Conservation (phyloP, 2,329 filamentous ascomycete species). For the Aspergillus floridensis region DNA sequence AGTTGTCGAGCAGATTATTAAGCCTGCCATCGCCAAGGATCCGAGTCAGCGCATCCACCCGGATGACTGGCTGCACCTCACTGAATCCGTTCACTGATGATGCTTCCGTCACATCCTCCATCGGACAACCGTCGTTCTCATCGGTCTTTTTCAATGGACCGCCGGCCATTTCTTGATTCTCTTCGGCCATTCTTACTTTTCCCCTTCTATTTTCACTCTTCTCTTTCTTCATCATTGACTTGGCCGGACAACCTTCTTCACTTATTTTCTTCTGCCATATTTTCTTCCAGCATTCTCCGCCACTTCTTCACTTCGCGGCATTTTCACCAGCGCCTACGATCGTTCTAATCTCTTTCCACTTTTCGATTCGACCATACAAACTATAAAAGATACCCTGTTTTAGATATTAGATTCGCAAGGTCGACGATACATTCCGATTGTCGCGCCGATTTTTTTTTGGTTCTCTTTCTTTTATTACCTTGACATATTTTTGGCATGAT, state of each 20-base stretch:
- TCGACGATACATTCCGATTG: not conserved
- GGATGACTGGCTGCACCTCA: conserved; percentile 32
- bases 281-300: not conserved
- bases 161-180: not conserved
- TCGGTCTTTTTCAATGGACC: not conserved
- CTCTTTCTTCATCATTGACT: not conserved
- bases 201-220: conserved; percentile 3
- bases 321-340: conserved; percentile 3
- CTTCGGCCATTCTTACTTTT: not conserved
- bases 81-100: conserved; percentile 1
- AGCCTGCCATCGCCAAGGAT: conserved; percentile 41
- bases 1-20: conserved; percentile 39
- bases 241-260: not conserved
- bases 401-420: not conserved
- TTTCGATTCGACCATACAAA: conserved; percentile 3
- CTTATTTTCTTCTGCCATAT: conserved; percentile 2
- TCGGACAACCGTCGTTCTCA: not conserved
- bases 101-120: not conserved
- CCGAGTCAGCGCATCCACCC: conserved; percentile 32
- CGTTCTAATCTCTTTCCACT: conserved; percentile 3
- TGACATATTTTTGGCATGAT: not conserved
- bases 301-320: not conserved
- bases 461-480: not conserved
- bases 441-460: not conserved
- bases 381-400: not conserved